Percentiles rank a stretch among this genome's conserved stretches.
Evolutionary conservation across 139 green algal species (phyloP).

Genomic region (Tetradesmus obliquus): DNA sequence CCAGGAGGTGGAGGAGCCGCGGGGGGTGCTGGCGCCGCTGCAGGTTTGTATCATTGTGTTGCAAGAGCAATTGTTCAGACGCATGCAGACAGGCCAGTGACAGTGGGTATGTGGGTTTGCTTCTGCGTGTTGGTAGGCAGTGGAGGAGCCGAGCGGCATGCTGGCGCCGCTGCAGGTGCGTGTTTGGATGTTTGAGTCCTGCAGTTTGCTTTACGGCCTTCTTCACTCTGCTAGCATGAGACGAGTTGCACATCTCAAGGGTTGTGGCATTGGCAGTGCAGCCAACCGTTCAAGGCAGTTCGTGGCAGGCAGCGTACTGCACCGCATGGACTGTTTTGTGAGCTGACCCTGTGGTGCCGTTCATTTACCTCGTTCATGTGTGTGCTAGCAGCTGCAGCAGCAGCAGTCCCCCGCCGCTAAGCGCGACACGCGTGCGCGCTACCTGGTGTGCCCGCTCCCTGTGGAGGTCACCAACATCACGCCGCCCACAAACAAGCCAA

Average conservation of each 20-base stretch:
- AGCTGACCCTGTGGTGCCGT: background rate
- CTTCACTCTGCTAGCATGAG: no score
- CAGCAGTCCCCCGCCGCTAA: background rate
- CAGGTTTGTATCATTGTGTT: background rate
- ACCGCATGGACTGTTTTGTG: background rate
- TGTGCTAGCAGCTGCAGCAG: background rate
- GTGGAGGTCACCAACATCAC: conserved; percentile 51
- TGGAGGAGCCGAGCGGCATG: conserved; percentile 49
- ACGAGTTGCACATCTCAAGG: no score
- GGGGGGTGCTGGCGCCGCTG: conserved; percentile 42
- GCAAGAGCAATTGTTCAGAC: background rate
- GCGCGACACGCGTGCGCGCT: conserved; percentile 55
- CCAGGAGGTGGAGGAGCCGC: conserved; percentile 64
- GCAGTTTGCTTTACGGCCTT: no score
- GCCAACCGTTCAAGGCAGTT: background rate
- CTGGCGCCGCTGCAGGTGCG: conserved; percentile 38
- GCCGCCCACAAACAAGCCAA: conserved; percentile 68
- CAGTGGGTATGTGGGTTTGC: background rate
- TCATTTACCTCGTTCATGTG: background rate
- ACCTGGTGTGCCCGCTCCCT: conserved; percentile 72
- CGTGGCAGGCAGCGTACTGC: background rate
- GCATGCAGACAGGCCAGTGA: background rate
- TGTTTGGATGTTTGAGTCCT: background rate
- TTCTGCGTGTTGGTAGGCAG: conserved; percentile 63
- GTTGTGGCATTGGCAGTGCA: background rate